These are phyloP conservation scores for Colletotrichum somersetense DNA, from an alignment of 2,329 filamentous ascomycete genomes.

Conservation along the genomic window DNA sequence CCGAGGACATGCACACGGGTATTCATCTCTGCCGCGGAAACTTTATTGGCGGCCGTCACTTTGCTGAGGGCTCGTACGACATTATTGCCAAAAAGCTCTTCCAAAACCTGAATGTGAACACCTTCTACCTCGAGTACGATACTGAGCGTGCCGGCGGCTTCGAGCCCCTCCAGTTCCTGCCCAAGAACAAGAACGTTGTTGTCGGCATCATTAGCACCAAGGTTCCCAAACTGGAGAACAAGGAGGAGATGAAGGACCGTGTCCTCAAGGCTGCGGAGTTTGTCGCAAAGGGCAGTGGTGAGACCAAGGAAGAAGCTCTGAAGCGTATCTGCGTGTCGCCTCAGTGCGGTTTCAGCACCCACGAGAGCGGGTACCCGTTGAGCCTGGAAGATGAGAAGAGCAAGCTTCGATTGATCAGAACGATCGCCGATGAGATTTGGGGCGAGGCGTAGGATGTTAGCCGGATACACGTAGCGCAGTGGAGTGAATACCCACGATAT, in stretches of 20 bases:
- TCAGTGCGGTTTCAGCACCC: slow-evolving; percentile 81
- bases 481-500: too few relatives aligned
- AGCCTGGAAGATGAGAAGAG: slow-evolving; percentile 77
- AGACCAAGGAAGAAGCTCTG: slow-evolving; percentile 75
- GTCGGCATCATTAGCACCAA: slow-evolving; percentile 75
- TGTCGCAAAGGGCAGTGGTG: slow-evolving; percentile 75
- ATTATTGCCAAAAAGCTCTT: slow-evolving; percentile 76
- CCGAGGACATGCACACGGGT: slow-evolving; percentile 79
- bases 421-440: slow-evolving; percentile 82
- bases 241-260: slow-evolving; percentile 72
- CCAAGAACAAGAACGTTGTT: slow-evolving; percentile 72
- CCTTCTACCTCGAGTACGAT: slow-evolving; percentile 79
- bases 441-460: slow-evolving; percentile 45
- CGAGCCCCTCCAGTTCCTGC: slow-evolving; percentile 72
- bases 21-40: slow-evolving; percentile 81
- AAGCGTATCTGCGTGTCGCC: slow-evolving; percentile 77
- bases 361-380: slow-evolving; percentile 79
- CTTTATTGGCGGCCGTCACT: slow-evolving; percentile 75
- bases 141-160: slow-evolving; percentile 74
- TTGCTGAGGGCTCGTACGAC: slow-evolving; percentile 76
- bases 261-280: slow-evolving; percentile 74
- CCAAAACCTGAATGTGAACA: slow-evolving; percentile 71
- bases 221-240: slow-evolving; percentile 71
- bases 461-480: too few relatives aligned
- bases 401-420: slow-evolving; percentile 78